Conservation (phyloP, 2,329 filamentous ascomycete species). For the Diaporthe destruens region DNA sequence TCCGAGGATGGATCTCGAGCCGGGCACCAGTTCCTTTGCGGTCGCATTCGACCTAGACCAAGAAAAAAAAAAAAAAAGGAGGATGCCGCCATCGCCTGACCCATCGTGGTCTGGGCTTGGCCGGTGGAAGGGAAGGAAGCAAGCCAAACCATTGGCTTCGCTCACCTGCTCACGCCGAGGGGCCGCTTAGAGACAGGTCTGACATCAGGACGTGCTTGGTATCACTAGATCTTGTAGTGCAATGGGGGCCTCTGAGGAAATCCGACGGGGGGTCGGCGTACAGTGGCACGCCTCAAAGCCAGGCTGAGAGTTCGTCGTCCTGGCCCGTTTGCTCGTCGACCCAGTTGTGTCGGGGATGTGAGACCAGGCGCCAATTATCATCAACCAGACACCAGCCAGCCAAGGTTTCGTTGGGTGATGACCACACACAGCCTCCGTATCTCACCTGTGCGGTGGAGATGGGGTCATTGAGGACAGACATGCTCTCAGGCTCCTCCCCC, state of each 20-base stretch:
- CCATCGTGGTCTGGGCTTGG: conserved; percentile 15
- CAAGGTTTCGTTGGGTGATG: conserved; percentile 2
- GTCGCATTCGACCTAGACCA: conserved; percentile 4
- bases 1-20: background rate
- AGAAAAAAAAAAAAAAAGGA: background rate
- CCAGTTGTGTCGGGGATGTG: conserved; percentile 13
- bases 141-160: background rate
- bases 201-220: conserved; percentile 23
- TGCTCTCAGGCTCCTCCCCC: too few species aligned
- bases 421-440: conserved; percentile 16
- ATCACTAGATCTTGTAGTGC: background rate
- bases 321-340: conserved; percentile 2
- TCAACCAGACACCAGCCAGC: conserved; percentile 11
- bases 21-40: conserved; percentile 1
- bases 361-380: conserved; percentile 7
- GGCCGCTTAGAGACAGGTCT: conserved; percentile 24
- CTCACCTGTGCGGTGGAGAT: conserved; percentile 8
- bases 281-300: background rate
- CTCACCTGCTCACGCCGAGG: background rate
- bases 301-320: background rate
- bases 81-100: conserved; percentile 19
- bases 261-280: background rate
- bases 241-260: background rate
- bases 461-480: background rate
- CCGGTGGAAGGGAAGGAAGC: conserved; percentile 26